A percentile compares a stretch with the other conserved stretches of the same genome.
These are phyloP conservation scores for Dioszegia crocea DNA, from an alignment of 768 basidiomycete genomes.

Conservation along the genomic window DNA sequence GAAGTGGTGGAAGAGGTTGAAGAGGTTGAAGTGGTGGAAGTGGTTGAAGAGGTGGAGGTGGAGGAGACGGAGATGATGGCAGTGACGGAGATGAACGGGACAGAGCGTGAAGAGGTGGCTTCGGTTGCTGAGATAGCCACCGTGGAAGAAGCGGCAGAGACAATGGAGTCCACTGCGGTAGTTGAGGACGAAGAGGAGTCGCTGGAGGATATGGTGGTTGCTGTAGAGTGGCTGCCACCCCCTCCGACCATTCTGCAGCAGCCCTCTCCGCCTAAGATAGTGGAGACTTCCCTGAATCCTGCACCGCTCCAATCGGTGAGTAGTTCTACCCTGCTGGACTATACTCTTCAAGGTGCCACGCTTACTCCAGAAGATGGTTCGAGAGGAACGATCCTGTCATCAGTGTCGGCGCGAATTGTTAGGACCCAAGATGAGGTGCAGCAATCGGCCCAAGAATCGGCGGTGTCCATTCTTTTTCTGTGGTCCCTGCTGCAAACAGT, in stretches of 20 bases:
- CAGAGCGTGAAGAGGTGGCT: not conserved
- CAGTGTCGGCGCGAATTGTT: conserved; percentile 40
- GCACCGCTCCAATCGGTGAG: no score
- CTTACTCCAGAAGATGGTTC: no score
- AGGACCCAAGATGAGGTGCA: conserved; percentile 44
- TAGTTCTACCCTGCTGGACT: no score
- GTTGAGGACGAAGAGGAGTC: not conserved
- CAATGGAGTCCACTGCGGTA: not conserved
- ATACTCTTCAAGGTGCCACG: no score
- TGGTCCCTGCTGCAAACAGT: conserved; percentile 42
- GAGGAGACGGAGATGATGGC: no score
- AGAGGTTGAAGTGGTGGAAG: not conserved
- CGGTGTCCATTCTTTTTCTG: conserved; percentile 36
- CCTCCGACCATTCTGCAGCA: no score
- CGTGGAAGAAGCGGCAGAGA: not conserved
- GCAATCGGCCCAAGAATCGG: conserved; percentile 26
- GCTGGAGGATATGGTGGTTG: not conserved
- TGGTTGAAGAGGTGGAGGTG: no score
- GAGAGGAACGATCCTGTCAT: not conserved
- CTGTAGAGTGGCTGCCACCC: no score
- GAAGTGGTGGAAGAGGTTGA: not conserved
- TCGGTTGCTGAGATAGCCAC: not conserved
- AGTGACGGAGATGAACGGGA: no score
- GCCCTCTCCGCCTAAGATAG: no score
- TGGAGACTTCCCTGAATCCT: no score